Conservation (phyloP, 371 early-diverging fungal species). For the Sanchytrium tribonematis region DNA sequence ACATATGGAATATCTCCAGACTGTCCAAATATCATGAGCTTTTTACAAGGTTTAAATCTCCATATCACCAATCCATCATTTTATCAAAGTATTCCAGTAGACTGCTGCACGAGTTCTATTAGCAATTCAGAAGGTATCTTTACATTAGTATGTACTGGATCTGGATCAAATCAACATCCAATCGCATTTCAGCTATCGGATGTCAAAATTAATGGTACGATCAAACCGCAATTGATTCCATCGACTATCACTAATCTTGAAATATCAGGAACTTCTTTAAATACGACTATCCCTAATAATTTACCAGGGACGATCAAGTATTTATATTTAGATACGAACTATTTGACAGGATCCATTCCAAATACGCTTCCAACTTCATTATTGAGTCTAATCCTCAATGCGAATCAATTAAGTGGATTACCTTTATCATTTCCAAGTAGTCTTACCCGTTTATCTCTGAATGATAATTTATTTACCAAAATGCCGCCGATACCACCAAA, state of each 20-base stretch:
- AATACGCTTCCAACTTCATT: not conserved
- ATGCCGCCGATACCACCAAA: too few relatives aligned
- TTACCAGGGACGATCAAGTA: not conserved
- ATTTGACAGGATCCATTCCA: not conserved
- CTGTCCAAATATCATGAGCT: not conserved
- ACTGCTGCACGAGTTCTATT: too few relatives aligned
- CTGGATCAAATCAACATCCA: too few relatives aligned
- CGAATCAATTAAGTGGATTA: not conserved
- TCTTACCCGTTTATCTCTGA: not conserved
- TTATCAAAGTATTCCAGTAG: not conserved
- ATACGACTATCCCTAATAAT: not conserved
- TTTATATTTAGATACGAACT: not conserved
- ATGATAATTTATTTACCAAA: not conserved
- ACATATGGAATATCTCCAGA: too few relatives aligned
- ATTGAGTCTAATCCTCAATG: not conserved
- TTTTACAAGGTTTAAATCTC: not conserved
- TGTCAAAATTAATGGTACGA: too few relatives aligned
- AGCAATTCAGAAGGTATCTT: too few relatives aligned
- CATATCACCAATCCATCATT: not conserved
- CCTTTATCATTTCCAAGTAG: not conserved
- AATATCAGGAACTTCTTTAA: not conserved
- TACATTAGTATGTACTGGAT: too few relatives aligned
- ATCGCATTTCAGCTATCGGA: too few relatives aligned
- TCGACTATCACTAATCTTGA: too few relatives aligned
- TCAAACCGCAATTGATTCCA: too few relatives aligned